A percentile compares a stretch with the other conserved stretches of the same genome.
phyloP scores from a whole-genome alignment of 2,329 filamentous ascomycete genomes.

The Colletotrichum sp. region DNA sequence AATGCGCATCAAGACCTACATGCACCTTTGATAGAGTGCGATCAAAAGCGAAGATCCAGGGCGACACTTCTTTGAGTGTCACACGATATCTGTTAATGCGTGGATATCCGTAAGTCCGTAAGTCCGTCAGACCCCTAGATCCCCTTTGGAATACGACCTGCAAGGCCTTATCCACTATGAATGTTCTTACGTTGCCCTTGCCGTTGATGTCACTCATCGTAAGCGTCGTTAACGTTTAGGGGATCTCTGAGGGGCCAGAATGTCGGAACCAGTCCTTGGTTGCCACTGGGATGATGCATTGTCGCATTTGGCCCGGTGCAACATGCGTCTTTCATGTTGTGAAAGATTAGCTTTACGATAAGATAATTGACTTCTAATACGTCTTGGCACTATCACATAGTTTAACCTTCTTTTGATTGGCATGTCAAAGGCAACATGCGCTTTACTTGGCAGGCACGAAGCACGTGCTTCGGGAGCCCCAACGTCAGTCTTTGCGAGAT shows the following conservation, averaged over 20 bases:
- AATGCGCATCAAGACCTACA: neutral
- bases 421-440: neutral
- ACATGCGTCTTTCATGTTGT: neutral
- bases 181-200: neutral
- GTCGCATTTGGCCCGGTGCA: neutral
- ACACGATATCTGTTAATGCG: neutral
- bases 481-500: neutral
- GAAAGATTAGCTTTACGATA: neutral
- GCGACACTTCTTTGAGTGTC: neutral
- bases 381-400: neutral
- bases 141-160: too few relatives aligned
- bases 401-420: neutral
- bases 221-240: neutral
- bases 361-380: too few relatives aligned
- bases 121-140: neutral
- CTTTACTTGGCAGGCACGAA: neutral
- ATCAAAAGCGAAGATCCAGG: neutral
- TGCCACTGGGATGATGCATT: neutral
- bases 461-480: neutral
- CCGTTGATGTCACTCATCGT: neutral
- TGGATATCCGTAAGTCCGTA: neutral
- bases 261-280: neutral
- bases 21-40: neutral
- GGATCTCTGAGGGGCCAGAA: neutral
- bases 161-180: neutral